phyloP scores from a whole-genome alignment of 202 grass and related monocot species.

The Dendrocalamus latiflorus region DNA sequence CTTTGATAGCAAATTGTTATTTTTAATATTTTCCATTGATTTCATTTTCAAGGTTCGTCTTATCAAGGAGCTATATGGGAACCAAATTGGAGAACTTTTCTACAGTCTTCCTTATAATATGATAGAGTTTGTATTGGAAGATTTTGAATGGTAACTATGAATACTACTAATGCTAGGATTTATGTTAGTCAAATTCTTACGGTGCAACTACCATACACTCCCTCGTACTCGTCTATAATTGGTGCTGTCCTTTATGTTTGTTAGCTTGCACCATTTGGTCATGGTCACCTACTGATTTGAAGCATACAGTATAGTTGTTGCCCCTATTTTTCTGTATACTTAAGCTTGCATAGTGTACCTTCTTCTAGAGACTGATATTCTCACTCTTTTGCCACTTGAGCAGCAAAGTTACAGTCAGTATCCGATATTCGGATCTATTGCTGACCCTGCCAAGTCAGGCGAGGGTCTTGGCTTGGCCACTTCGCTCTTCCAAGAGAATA shows the following conservation, averaged over 20 bases:
- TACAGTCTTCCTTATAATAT: conserved; percentile 75
- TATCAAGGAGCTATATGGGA: conserved; percentile 92
- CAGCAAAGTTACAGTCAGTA: conserved; percentile 85
- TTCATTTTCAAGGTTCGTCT: conserved; percentile 55
- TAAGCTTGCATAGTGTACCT: neutral
- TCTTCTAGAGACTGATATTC: conserved; percentile 8
- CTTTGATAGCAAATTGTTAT: neutral
- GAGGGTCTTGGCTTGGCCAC: conserved; percentile 88
- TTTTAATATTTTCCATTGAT: too few species aligned
- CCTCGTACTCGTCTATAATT: neutral
- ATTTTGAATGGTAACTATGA: conserved; percentile 74
- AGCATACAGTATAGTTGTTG: neutral
- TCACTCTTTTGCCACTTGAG: conserved; percentile 19
- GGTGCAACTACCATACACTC: neutral
- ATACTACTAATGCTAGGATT: neutral
- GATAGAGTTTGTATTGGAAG: conserved; percentile 89
- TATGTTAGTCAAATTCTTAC: neutral
- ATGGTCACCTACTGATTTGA: neutral
- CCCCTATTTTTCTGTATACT: neutral
- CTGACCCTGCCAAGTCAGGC: conserved; percentile 64
- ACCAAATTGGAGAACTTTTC: conserved; percentile 87
- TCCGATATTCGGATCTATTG: conserved; percentile 70
- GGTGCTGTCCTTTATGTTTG: neutral
- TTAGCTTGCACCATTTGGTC: conserved; percentile 9
- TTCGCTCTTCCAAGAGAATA: conserved; percentile 63